Evolutionary conservation across 768 basidiomycete species (phyloP), one percentile per base, ranked within the genome.

Genomic region (Exsudoporus frostii): DNA sequence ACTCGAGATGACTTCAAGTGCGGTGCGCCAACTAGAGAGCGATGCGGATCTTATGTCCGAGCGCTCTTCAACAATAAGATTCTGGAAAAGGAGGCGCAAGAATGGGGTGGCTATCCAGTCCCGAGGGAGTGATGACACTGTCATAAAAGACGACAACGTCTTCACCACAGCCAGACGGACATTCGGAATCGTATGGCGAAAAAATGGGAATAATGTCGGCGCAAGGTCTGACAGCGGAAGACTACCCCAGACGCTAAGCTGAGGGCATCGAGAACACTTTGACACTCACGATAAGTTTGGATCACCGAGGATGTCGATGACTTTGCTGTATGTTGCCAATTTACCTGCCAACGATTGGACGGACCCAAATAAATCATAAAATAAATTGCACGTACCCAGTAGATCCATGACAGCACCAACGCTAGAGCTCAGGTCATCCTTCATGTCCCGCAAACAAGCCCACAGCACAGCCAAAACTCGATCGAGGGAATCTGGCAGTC

Each of bases 331-430:
- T 4, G 84, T 79, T 6, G 96, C 90, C 22, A 97, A 77, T 65
- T 88, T 89, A 20, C 92, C 93, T 94, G 54, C 14, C 43, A 24
- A 45, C 24, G 41, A 7, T 61, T 46, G 48, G 38, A 55, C 50
- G 27, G 48, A 25, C 30, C 10, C 33, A 36, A 51, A 44, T 32
- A 51, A 25, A 51, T 20, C 29, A 30, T 20, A 27, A 17, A 46
- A 32, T 7, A 9, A 60, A 38, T 60, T 74, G 54, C 25, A 47
- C 65, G 20, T 58, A 93, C 94, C 90, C n/a, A 99, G 75, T 2
- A 99, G 76, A 66, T 97, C 94, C 97, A 99, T 98, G 24, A 98
- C 93, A 10, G 91, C 88, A 37, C 94, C 94, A 36, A 97, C 92
- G 54, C 95, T 98, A 47, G 93, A 98, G 58, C 93, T 92, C 3